phyloP scores from a whole-genome alignment of 768 basidiomycete genomes.

The Mycena haematopus region DNA sequence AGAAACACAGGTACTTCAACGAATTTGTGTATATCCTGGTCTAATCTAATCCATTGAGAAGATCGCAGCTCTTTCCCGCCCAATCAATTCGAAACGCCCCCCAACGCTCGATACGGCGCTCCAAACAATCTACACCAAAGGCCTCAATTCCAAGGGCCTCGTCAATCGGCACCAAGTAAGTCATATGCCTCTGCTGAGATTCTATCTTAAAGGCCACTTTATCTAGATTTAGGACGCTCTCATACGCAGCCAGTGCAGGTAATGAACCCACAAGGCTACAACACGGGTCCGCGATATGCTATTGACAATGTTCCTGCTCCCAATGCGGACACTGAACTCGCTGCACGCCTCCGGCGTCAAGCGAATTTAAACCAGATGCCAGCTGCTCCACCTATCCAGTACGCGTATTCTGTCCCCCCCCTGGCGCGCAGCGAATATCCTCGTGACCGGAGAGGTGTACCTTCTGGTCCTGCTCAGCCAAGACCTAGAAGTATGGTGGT shows the following conservation, averaged over 20 bases:
- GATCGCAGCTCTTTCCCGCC: background rate
- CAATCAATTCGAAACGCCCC: background rate
- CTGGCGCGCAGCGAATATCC: too few relatives aligned
- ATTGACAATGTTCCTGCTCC: background rate
- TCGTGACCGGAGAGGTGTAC: background rate
- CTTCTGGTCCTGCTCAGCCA: too few relatives aligned
- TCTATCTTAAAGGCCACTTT: background rate
- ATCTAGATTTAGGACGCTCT: background rate
- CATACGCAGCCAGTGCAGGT: background rate
- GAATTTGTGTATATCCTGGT: background rate
- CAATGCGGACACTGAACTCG: background rate
- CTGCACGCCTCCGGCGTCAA: background rate
- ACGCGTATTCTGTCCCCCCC: background rate
- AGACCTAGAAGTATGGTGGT: too few relatives aligned
- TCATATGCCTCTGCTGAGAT: background rate
- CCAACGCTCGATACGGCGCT: background rate
- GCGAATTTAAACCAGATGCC: background rate
- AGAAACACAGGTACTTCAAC: background rate
- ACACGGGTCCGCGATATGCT: background rate
- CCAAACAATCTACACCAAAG: too few relatives aligned
- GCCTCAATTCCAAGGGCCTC: background rate
- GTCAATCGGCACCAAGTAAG: background rate
- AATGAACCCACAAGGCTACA: background rate
- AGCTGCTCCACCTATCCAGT: background rate
- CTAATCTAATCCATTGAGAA: background rate